Evolutionary conservation across 805 yeast genomes (phyloP), one percentile per base, ranked within the genome.

Genomic region (Candida multigemmis): DNA sequence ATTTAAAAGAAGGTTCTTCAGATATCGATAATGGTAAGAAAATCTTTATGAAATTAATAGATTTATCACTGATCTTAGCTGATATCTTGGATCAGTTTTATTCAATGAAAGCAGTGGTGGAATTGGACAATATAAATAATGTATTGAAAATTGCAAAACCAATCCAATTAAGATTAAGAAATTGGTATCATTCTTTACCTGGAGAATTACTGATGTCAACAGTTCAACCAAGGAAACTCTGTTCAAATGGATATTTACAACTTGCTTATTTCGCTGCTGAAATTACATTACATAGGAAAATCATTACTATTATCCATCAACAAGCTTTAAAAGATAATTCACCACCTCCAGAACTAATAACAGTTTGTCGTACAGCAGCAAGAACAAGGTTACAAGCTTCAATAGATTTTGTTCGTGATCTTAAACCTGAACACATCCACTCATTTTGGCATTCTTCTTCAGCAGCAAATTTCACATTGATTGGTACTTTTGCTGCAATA

Each of bases 361-460:
- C 39, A 23, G 86, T 86, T 1, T 85, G 96, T 47, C 66, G 95
- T 22, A 63, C 77, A 16, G 95, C 96, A 0, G 96, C 96, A 2
- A 74, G 68, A 32, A 79, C 93, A 2, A 61, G 97, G 43, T 60
- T 87, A 11, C 54, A 71, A 6, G 94, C 95, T 0, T 83, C 95
- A 1, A 71, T 82, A 34, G 91, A 81, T 28, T 81, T 84, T 49
- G 76, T 83, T 7, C 59, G 77, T 26, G 78, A 74, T 33, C 62
- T 87, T 48, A 77, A 76, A 39, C 77, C 80, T 7, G 94, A 85
- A 39, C 94, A 85, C 44, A 65, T 84, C 25, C 87, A 77, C 46
- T 74, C 94, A 7, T 86, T 85, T 49, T 87, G 96, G 96, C 91
- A 83, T 52, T 72, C 86, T 2, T 73, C 86, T 2, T 71, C 94